Evolutionary conservation across 2,329 filamentous ascomycete genomes (phyloP).

Genomic region (Penicillium brevicompactum): DNA sequence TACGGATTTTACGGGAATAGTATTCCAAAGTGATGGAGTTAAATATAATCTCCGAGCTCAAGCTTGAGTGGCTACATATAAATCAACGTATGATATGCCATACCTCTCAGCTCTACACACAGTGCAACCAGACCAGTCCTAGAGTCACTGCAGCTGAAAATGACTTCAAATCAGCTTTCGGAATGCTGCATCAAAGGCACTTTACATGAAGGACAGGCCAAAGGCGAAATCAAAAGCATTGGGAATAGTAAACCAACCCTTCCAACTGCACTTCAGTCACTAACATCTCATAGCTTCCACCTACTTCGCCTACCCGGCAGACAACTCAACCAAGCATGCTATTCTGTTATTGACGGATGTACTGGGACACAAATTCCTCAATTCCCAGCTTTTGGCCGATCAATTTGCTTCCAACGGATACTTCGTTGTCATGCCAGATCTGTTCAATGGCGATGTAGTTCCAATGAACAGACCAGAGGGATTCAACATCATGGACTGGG

Average conservation of each 20-base stretch:
- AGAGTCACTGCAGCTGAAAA: neutral
- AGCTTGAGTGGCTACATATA: neutral
- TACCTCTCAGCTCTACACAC: neutral
- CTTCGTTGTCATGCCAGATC: constrained; percentile 23
- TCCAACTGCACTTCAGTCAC: neutral
- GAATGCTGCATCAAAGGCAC: constrained; percentile 19
- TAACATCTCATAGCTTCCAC: constrained; percentile 15
- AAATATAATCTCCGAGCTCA: neutral
- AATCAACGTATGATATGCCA: neutral
- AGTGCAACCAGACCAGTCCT: neutral
- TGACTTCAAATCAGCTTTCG: constrained; percentile 20
- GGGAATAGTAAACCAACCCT: constrained; percentile 13
- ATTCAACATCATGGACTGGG: constrained; percentile 21
- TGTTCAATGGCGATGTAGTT: constrained; percentile 23
- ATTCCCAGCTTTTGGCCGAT: constrained; percentile 24
- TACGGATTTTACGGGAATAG: neutral
- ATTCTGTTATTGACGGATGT: constrained; percentile 22
- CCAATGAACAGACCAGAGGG: constrained; percentile 15
- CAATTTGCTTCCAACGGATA: constrained; percentile 24
- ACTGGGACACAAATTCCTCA: constrained; percentile 23
- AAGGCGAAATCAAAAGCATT: constrained; percentile 16
- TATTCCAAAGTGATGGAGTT: neutral
- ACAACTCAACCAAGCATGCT: constrained; percentile 10
- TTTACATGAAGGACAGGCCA: constrained; percentile 20
- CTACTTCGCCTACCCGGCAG: constrained; percentile 11